phyloP scores from a whole-genome alignment of 352 stramenopile species.

The Phytophthora macrochlamydospora region DNA sequence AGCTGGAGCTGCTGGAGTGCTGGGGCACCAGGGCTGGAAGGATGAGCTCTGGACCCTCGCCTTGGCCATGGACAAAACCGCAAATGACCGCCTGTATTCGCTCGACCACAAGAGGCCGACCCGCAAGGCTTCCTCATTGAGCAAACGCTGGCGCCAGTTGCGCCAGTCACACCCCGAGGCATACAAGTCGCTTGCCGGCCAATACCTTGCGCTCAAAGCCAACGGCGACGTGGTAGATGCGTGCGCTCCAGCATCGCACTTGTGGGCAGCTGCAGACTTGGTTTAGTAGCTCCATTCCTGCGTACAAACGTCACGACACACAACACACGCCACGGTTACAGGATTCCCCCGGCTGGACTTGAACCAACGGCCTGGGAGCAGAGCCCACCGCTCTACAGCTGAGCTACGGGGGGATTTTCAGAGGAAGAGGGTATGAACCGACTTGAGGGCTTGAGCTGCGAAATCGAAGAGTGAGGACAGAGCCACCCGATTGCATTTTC shows the following conservation, averaged over 20 bases:
- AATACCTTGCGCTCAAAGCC: not conserved
- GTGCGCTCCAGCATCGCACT: not conserved
- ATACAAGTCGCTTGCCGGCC: not conserved
- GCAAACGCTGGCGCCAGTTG: conserved; percentile 3
- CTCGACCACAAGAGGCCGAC: conserved; percentile 7
- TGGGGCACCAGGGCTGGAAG: conserved; percentile 3
- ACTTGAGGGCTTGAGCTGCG: too few species aligned
- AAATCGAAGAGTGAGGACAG: too few species aligned
- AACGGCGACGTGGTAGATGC: not conserved
- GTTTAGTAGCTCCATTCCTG: not conserved
- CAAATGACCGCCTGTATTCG: conserved; percentile 4
- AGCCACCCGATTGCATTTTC: too few species aligned
- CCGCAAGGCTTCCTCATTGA: conserved; percentile 2
- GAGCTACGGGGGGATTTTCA: conserved; percentile 3
- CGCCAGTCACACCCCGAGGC: not conserved
- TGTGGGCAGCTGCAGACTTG: not conserved
- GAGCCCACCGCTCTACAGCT: conserved; percentile 2
- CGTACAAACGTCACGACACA: not conserved
- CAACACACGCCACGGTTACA: not conserved
- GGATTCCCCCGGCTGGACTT: conserved; percentile 4
- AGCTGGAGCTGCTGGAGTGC: not conserved
- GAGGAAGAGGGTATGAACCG: too few species aligned
- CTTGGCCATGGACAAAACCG: not conserved
- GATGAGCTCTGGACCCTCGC: not conserved
- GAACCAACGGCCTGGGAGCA: conserved; percentile 6